phyloP scores from a whole-genome alignment of 176 grass and related monocot genomes.

The Carex kokanica region DNA sequence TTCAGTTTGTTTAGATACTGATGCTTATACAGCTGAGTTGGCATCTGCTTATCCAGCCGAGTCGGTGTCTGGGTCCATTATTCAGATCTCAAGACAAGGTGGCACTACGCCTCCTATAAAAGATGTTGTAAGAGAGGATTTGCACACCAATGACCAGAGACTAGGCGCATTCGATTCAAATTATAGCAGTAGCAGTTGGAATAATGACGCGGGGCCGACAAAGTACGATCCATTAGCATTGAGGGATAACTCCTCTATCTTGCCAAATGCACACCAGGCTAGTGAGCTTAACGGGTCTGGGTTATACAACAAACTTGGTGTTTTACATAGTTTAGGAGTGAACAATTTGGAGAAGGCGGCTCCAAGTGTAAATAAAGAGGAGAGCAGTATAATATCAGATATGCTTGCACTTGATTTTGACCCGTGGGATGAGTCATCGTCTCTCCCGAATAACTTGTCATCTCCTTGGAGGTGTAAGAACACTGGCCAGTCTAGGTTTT shows the following conservation, averaged over 20 bases:
- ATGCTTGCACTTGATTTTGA: constrained; percentile 83
- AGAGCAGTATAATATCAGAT: constrained; percentile 82
- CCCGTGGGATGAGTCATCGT: constrained; percentile 80
- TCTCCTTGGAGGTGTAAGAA: constrained; percentile 52
- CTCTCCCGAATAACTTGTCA: constrained; percentile 38
- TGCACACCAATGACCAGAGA: constrained; percentile 8
- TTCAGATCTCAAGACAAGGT: constrained; percentile 4
- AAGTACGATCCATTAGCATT: constrained; percentile 24
- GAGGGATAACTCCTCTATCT: constrained; percentile 28
- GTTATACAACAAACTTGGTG: constrained; percentile 10
- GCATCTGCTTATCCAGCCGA: not conserved
- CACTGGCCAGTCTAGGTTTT: constrained; percentile 78
- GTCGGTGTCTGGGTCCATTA: not conserved
- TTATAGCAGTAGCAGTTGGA: constrained; percentile 16
- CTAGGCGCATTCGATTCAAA: constrained; percentile 4
- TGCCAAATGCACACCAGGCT: constrained; percentile 19
- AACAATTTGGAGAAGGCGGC: constrained; percentile 47
- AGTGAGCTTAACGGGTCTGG: constrained; percentile 3
- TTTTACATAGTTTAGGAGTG: constrained; percentile 15
- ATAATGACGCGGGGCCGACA: not conserved
- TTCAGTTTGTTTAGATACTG: constrained; percentile 49
- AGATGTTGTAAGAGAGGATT: not conserved
- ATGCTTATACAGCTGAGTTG: constrained; percentile 8
- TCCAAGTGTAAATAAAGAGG: constrained; percentile 67
- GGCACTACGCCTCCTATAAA: not conserved